Base-by-base conservation (phyloP, 2,329 filamentous ascomycete genomes). In the Aspergillus piperis region DNA sequence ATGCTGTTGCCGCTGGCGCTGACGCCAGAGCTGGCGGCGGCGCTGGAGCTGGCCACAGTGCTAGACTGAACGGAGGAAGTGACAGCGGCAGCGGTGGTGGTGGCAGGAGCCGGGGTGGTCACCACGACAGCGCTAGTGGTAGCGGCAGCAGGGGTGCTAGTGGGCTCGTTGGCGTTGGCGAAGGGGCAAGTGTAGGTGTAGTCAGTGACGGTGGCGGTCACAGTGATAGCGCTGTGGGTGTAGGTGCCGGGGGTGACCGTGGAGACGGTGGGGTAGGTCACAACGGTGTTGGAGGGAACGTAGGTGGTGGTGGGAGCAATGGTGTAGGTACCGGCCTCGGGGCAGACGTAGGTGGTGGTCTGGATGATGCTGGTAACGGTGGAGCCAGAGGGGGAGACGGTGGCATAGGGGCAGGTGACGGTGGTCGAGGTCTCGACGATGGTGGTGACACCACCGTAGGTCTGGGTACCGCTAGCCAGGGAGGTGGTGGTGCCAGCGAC, bases 311-410 rank as follows among this genome's bases (percentile, higher is more conserved):
- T 82, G 59, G 89, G 86, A 66, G 83, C 87, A 68, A 92, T 87
- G 73, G 88, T 91, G 83, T 91, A 92, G 59, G 88, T 91, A 75
- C 90, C 90, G 70, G 88, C 82, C 53, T 81, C 81, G 63, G 89
- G 88, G 87, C 89, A 92, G 72, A 89, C 84, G 72, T 88, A 91
- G 71, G 86, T 88, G 71, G 89, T 92, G 69, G 81, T 85, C 78
- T 84, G 80, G 71, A 91, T 85, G 69, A 88, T 81, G 79, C 83
- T 90, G 78, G 86, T 90, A 54, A 85, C 84, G 66, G 84, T 83
- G 64, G 77, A 79, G 65, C 80, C 78, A 59, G 75, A 78, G 66
- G 87, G 88, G 68, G 83, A 82, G 68, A 86, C 83, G 62, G 86
- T 86, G 67, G 89, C 88, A 67, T 88, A 86, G 54, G 89, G 88